Percentiles rank a stretch among this genome's conserved stretches.
Evolutionary conservation across 345 rosid species (phyloP).

Genomic region (Citrus cavaleriei): DNA sequence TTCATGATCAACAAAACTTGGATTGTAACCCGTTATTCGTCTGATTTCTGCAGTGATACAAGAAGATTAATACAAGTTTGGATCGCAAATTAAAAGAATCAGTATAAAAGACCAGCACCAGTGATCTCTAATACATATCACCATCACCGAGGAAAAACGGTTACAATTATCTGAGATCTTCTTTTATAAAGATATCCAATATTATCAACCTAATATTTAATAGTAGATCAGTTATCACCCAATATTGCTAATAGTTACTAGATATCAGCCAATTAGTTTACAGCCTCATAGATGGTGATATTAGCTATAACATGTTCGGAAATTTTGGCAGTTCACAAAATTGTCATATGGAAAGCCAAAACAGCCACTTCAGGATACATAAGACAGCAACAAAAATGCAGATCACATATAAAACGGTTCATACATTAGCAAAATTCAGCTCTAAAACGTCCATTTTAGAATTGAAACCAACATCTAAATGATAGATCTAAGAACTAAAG

Average conservation of each 20-base stretch:
- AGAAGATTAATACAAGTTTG: slow-evolving; percentile 11
- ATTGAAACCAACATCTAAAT: background rate
- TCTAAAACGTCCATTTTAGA: background rate
- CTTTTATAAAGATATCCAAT: background rate
- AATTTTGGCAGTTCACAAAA: background rate
- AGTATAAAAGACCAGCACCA: background rate
- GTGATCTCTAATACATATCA: background rate
- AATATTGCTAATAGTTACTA: background rate
- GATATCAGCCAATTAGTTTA: background rate
- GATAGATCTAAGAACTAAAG: background rate
- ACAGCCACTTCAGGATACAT: background rate
- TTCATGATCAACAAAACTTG: slow-evolving; percentile 63
- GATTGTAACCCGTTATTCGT: slow-evolving; percentile 42
- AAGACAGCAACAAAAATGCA: background rate
- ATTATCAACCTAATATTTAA: background rate
- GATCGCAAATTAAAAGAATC: background rate
- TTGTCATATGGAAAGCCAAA: background rate
- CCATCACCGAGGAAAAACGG: background rate
- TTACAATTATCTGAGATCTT: background rate
- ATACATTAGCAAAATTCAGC: background rate
- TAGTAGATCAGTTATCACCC: background rate
- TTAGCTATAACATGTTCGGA: background rate
- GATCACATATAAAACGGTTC: background rate
- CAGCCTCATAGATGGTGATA: background rate
- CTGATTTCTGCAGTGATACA: slow-evolving; percentile 62